These are phyloP conservation scores for Hibiscus mutabilis DNA, from an alignment of 345 rosid genomes.

Conservation along the genomic window DNA sequence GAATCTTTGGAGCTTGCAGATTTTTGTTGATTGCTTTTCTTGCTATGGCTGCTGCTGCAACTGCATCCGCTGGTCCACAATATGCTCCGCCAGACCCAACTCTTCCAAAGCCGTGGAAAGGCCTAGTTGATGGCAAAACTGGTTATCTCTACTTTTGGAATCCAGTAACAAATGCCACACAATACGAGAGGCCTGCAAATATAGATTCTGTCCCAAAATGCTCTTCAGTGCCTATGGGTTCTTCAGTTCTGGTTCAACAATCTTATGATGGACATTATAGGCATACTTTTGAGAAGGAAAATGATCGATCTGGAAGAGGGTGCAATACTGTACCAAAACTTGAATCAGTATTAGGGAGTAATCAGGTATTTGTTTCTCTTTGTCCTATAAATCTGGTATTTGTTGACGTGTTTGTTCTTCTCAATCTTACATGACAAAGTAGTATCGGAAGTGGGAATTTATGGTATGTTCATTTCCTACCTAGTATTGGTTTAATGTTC, in stretches of 20 bases:
- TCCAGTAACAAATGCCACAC: constrained; percentile 92
- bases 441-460: neutral
- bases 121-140: constrained; percentile 84
- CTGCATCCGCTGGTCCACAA: constrained; percentile 47
- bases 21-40: neutral
- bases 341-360: constrained; percentile 34
- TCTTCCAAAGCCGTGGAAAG: constrained; percentile 96
- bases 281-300: constrained; percentile 45
- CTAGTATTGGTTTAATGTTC: neutral
- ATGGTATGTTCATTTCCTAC: neutral
- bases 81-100: constrained; percentile 91
- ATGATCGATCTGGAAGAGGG: constrained; percentile 41
- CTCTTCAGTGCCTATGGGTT: constrained; percentile 35
- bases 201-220: constrained; percentile 25
- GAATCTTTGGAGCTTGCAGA: neutral
- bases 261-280: constrained; percentile 30
- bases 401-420: neutral
- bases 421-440: neutral
- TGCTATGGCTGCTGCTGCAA: constrained; percentile 62
- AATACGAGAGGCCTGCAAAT: constrained; percentile 66
- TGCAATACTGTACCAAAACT: constrained; percentile 33
- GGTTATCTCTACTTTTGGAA: constrained; percentile 96
- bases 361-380: constrained; percentile 37
- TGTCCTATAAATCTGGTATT: neutral
- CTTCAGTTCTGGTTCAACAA: constrained; percentile 43